Evolutionary conservation across 2,329 filamentous ascomycete species (phyloP).

Genomic region (Phialemonium atrogriseum): DNA sequence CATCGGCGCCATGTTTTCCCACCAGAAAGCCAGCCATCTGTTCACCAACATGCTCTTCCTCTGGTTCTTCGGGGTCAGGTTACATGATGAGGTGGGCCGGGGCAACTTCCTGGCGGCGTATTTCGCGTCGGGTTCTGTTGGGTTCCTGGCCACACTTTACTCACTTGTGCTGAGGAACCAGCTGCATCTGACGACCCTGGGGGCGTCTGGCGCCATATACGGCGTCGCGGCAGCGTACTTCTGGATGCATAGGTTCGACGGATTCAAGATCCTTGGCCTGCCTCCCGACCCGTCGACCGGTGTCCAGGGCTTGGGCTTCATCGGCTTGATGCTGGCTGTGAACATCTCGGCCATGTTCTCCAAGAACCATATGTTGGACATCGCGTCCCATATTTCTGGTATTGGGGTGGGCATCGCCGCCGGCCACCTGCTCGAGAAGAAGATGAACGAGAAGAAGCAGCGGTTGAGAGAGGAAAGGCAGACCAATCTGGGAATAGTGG

Average conservation of each 20-base stretch:
- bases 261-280: conserved; percentile 48
- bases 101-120: conserved; percentile 63
- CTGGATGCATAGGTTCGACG: conserved; percentile 47
- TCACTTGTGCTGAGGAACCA: conserved; percentile 36
- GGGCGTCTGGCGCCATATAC: conserved; percentile 58
- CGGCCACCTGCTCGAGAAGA: conserved; percentile 24
- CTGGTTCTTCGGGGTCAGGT: conserved; percentile 55
- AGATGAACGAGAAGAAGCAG: conserved; percentile 15
- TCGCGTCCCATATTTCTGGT: conserved; percentile 45
- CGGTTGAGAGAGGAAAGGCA: neutral
- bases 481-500: conserved; percentile 1
- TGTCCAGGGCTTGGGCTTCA: conserved; percentile 44
- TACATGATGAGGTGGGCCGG: conserved; percentile 64
- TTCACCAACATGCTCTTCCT: conserved; percentile 56
- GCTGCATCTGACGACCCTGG: conserved; percentile 45
- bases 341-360: conserved; percentile 40
- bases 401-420: conserved; percentile 38
- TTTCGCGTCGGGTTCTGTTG: conserved; percentile 47
- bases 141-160: conserved; percentile 49
- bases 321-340: conserved; percentile 41
- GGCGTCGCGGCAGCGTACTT: conserved; percentile 56
- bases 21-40: conserved; percentile 55
- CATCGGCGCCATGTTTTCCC: conserved; percentile 60
- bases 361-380: conserved; percentile 34
- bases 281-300: conserved; percentile 44